A percentile compares a stretch with the other conserved stretches of the same genome.
phyloP scores from a whole-genome alignment of 73 alveolate species.

The Urostyla sp. region DNA sequence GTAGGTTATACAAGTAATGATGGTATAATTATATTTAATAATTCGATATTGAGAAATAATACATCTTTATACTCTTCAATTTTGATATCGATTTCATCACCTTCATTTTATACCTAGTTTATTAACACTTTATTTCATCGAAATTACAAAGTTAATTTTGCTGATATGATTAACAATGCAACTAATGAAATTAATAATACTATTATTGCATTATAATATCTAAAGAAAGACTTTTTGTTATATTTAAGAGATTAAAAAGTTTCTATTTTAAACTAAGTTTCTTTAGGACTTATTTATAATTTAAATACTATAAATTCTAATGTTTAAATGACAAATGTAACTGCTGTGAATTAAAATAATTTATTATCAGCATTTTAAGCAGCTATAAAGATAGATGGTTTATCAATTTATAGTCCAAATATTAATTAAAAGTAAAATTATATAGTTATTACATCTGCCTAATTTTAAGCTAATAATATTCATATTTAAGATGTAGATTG shows the following conservation, averaged over 20 bases:
- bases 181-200: conserved; percentile 5
- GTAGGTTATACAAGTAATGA: conserved; percentile 47
- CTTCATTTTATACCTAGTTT: conserved; percentile 26
- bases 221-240: not conserved
- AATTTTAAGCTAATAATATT: conserved; percentile 6
- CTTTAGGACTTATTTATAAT: conserved; percentile 28
- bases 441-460: conserved; percentile 18
- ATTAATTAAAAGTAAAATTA: conserved; percentile 12
- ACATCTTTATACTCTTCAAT: conserved; percentile 32
- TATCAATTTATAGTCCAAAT: conserved; percentile 1
- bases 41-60: not conserved
- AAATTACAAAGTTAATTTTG: not conserved
- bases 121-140: not conserved
- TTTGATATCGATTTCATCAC: conserved; percentile 12
- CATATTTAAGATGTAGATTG: not conserved
- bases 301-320: conserved; percentile 31
- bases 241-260: not conserved
- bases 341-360: conserved; percentile 10
- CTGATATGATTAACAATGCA: conserved; percentile 1
- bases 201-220: not conserved
- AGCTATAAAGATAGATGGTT: not conserved
- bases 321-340: not conserved
- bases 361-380: conserved; percentile 31
- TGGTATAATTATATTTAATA: conserved; percentile 34
- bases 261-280: conserved; percentile 19